Evolutionary conservation across 306 rosid species (phyloP).

Genomic region (Vachellia pachyceras): DNA sequence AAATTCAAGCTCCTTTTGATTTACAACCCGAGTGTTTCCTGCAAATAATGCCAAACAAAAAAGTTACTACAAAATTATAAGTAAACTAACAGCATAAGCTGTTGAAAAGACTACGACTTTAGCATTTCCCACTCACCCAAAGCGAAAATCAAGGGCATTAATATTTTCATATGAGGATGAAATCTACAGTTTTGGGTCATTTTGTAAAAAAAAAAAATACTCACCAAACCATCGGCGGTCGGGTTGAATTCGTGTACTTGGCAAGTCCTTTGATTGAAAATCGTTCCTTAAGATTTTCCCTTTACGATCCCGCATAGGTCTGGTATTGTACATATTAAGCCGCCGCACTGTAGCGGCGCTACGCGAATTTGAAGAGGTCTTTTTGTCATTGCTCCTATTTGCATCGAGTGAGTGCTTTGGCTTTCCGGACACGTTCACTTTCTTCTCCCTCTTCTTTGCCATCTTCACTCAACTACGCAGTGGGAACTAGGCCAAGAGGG

Average conservation of each 20-base stretch:
- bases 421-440: constrained; percentile 73
- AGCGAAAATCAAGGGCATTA: background rate
- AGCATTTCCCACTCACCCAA: background rate
- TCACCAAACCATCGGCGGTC: constrained; percentile 89
- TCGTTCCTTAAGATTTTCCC: constrained; percentile 70
- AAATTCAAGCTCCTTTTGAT: constrained; percentile 81
- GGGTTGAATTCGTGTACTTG: constrained; percentile 84
- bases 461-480: constrained; percentile 39
- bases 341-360: constrained; percentile 91
- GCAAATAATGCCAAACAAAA: constrained; percentile 19
- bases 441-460: constrained; percentile 79
- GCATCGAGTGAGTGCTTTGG: constrained; percentile 92
- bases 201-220: constrained; percentile 6
- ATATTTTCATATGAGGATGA: background rate
- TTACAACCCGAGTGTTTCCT: constrained; percentile 82
- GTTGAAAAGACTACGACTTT: background rate
- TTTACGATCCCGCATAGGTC: constrained; percentile 66
- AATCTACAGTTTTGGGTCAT: background rate
- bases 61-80: background rate
- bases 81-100: background rate
- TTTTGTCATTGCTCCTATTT: constrained; percentile 61
- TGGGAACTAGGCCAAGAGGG: too few relatives aligned
- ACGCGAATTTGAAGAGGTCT: constrained; percentile 49
- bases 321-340: constrained; percentile 82
- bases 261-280: constrained; percentile 74